Base-by-base conservation (phyloP, 2,329 filamentous ascomycete species). In the Cyanodermella asteris region DNA sequence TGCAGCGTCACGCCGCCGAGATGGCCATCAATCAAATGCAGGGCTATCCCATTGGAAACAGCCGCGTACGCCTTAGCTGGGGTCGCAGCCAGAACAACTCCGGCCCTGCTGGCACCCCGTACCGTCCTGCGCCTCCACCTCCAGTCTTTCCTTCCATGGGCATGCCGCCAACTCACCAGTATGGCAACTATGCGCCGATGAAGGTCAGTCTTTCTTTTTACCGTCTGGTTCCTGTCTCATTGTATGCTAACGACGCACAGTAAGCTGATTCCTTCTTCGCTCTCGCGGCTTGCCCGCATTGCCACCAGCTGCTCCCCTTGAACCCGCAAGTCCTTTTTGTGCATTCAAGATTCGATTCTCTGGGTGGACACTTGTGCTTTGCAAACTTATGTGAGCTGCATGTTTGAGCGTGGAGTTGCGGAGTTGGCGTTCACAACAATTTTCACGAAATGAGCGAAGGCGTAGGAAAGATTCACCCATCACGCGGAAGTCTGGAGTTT, bases 21-120 rank as follows among this genome's bases (percentile, higher is more conserved):
- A 97, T 97, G 87, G 87, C 87, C 38, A 97, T 97, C 65, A 97
- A 97, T 58, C 87, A 97, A 56, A 97, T 97, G 87, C 87, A 97
- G 56, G 87, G 87, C 32, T 97, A 97, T 49, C 87, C 87, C 13
- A 97, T 97, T 43, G 87, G 87, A 28, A 97, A 97, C 63, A 94
- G 84, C 23, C 81, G 87, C 37, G 87, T 97, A 31, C 81, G 87
- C 42, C 66, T 97, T 38, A 91, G 80, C 49, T 97, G 87, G 87
- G 87, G 87, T 35, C 77, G 87, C 36, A 90, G 77, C 28, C 87
- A 97, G 63, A 97, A 94, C 69, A 97, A 97, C 63, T 94, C 84
- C 33, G 87, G 87, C 29, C 72, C 72, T 27, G 87, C 91, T 31
- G 87, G 87, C 37, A 94, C 87, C 38, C 87, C 87, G 30, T 94